Evolutionary conservation across 768 basidiomycete genomes (phyloP), one percentile per base, ranked within the genome.

Genomic region (Pulveroboletus frians): DNA sequence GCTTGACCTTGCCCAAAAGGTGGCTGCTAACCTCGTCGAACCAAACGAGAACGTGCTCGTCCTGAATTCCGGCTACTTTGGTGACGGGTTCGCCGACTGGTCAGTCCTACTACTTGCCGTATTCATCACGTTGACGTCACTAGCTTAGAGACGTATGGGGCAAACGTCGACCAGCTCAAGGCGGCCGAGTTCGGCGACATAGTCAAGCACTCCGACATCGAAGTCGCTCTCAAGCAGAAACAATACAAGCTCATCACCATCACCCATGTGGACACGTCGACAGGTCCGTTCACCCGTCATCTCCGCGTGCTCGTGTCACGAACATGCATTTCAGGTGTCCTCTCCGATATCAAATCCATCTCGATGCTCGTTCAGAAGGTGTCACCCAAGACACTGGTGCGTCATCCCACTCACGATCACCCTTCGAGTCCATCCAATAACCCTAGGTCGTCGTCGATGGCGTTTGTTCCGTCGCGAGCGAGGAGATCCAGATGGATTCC

Each of bases 381-480:
- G 51, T 92, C 91, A 0, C 94, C 95, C 1, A 80, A 88, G 10
- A 92, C 93, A 1, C 73, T 99, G 52, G 88, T 91, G 56, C 30
- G 62, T 57, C 52, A 62, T 27, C 17, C 46, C 9, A 32, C 21
- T 13, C 36, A 5, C n/a, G 23, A 35, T 2, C 45, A 32, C 34
- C 20, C 35, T 2, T 10, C 15, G 3, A 14, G 10, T 20, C 43
- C 41, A 59, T 34, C 32, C 43, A 7, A 42, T 39, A 11, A 31
- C 17, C n/a, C 20, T 49, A 88, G 85, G 74, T 92, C 37, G 74
- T 88, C 8, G 74, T 92, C 50, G 96, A 99, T 62, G 91, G 82
- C n/a, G 96, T 99, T 23, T 99, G 96, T 70, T 86, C 92, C 2
- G 92, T 97, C 14, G 96, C 90, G 5, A 90, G 86, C 58, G 96